Evolutionary conservation across 2,329 filamentous ascomycete species (phyloP), one percentile per base, ranked within the genome.

Genomic region (Ophiostoma himal-ulmi): DNA sequence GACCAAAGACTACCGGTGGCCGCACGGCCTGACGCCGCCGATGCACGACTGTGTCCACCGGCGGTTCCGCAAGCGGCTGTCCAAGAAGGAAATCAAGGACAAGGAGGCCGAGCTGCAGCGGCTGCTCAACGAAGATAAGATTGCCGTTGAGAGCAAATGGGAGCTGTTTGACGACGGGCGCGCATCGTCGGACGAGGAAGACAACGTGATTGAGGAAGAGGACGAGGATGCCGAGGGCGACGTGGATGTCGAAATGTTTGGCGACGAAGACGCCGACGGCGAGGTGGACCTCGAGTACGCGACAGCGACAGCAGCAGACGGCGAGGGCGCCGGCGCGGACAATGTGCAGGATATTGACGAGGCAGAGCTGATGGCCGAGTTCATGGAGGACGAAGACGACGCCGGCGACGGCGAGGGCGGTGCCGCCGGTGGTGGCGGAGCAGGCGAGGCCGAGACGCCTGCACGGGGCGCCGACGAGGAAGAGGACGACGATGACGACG

Each of bases 1-100:
- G 68, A 86, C 92, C 75, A 82, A 79, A 78, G 89, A 80, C 5
- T 89, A 89, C 75, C 89, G 88, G 76, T 96, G 91, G 83, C 91
- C 93, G 0, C 93, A 96, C 78, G 93, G 93, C 41, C 82, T 97
- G 26, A 95, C 93, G 1, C 92, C 93, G 5, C 93, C 93, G 0
- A 92, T 96, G 89, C 91, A 92, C 77, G 92, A 92, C 82, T 92
- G 91, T 62, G 85, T 91, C 62, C 93, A 92, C 78, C 88, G 92
- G 37, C 86, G 93, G 41, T 96, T 96, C 79, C 88, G 93, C 71
- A 93, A 94, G 77, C 89, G 92, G 3, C 87, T 94, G 69, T 92
- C 89, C 72, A 89, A 93, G 71, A 89, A 92, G 72, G 91, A 94
- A 74, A 94, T 95, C 73, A 90, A 94, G 77, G 90, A 92, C 74